phyloP scores from a whole-genome alignment of 495 filamentous ascomycete species.

The Trichoderma orchidacearum region DNA sequence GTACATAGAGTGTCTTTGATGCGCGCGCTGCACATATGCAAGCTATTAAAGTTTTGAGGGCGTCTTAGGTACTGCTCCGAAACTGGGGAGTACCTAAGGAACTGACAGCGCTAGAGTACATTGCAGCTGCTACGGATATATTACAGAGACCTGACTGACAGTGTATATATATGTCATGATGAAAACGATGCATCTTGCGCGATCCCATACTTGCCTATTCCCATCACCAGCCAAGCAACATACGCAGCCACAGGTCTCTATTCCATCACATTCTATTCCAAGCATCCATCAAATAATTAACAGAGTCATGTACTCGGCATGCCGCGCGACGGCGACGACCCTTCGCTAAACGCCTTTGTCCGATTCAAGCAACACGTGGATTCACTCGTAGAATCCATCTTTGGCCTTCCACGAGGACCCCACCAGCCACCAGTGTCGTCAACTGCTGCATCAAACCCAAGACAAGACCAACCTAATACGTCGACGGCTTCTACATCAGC shows the following conservation, averaged over 20 bases:
- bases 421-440: slow-evolving; percentile 1
- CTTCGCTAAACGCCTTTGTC: slow-evolving; percentile 21
- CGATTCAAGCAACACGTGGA: slow-evolving; percentile 27
- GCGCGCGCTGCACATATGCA: too few species aligned
- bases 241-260: neutral
- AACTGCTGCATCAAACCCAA: neutral
- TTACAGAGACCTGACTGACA: too few species aligned
- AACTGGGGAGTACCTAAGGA: too few species aligned
- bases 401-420: slow-evolving; percentile 17
- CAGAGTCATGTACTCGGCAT: neutral
- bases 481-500: slow-evolving; percentile 1
- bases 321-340: neutral
- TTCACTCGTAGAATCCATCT: slow-evolving; percentile 15
- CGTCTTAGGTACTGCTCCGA: too few species aligned
- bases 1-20: too few species aligned
- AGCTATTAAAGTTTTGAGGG: too few species aligned
- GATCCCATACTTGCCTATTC: too few species aligned
- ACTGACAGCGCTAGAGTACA: too few species aligned
- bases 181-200: too few species aligned
- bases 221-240: neutral
- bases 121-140: too few species aligned
- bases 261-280: neutral
- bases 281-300: too few species aligned
- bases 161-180: too few species aligned
- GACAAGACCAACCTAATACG: slow-evolving; percentile 9